Evolutionary conservation across 2,329 filamentous ascomycete genomes (phyloP), one percentile per base, ranked within the genome.

Genomic region (Pyrenochaeta sp.): DNA sequence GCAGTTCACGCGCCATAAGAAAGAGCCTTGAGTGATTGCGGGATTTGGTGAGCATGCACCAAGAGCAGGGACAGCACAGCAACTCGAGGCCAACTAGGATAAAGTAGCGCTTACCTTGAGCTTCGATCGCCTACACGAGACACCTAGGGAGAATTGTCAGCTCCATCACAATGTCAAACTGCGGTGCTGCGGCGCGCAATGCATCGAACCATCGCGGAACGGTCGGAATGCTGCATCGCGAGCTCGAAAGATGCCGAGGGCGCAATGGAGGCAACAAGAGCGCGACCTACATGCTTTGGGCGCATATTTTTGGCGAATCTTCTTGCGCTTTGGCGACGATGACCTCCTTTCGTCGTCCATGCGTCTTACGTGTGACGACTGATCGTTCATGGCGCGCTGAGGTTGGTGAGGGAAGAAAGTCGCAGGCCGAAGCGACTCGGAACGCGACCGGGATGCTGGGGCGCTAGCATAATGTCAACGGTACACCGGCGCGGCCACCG

Each of bases 261-360:
- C 11, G 30, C n/a, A 30, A n/a, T 39, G 14, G 32, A 33, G 11
- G 17, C 20, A 27, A n/a, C 14, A 12, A 35, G 33, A 36, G 53
- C 57, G 56, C 51, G 45, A 66, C 71, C 44, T 67, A 73, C 72
- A 74, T 35, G 71, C 71, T 61, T 71, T 70, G 35, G 69, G 66
- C 35, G 72, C 69, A 49, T 75, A 75, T 54, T 74, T 74, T 54
- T 72, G 66, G 15, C 72, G 69, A 18, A 68, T 58, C 57, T 73
- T 75, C 62, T 75, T 75, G 40, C 72, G 66, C 58, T 70, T 74
- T 14, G 72, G 71, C 36, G 70, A 72, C 29, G 60, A 59, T 12
- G 67, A 64, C 30, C 48, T 50, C 39, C 54, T 42, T 7, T 67
- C 67, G 36, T 64, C 66, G 27, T 67, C 67, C 43, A 58, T 54